Conservation (phyloP, 768 basidiomycete species). For the Calocybe indica region DNA sequence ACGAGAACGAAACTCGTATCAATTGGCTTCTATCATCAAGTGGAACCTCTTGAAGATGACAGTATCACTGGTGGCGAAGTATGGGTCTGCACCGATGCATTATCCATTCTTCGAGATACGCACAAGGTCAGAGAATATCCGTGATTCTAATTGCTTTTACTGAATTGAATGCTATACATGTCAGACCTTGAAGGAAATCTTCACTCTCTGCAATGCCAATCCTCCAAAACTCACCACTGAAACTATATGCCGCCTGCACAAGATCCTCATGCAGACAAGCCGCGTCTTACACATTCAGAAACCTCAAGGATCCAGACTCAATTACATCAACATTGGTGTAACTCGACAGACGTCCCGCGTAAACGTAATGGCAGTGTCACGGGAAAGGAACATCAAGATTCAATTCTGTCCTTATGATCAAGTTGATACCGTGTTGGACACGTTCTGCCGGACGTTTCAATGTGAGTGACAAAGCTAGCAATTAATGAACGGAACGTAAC, state of each 20-base stretch:
- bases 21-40: constrained; percentile 8
- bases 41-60: neutral
- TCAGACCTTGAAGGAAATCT: constrained; percentile 11
- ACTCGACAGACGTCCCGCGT: constrained; percentile 8
- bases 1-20: constrained; percentile 3
- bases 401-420: constrained; percentile 14
- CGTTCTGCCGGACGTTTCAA: constrained; percentile 12
- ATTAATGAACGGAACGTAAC: neutral
- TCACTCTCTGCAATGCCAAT: neutral
- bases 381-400: constrained; percentile 3
- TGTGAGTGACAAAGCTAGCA: neutral
- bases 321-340: constrained; percentile 10
- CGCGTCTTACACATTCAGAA: constrained; percentile 2
- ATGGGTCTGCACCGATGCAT: constrained; percentile 5
- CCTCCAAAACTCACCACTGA: constrained; percentile 8
- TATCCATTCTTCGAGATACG: constrained; percentile 13
- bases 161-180: neutral
- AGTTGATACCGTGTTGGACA: constrained; percentile 6
- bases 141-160: neutral
- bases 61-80: constrained; percentile 7
- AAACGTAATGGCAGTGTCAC: constrained; percentile 6
- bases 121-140: constrained; percentile 4
- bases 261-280: constrained; percentile 8
- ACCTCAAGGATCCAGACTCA: neutral
- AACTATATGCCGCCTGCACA: constrained; percentile 5